A percentile compares a stretch with the other conserved stretches of the same genome.
Evolutionary conservation across 306 rosid genomes (phyloP).

Genomic region (barrel medic (Medicago truncatula)): DNA sequence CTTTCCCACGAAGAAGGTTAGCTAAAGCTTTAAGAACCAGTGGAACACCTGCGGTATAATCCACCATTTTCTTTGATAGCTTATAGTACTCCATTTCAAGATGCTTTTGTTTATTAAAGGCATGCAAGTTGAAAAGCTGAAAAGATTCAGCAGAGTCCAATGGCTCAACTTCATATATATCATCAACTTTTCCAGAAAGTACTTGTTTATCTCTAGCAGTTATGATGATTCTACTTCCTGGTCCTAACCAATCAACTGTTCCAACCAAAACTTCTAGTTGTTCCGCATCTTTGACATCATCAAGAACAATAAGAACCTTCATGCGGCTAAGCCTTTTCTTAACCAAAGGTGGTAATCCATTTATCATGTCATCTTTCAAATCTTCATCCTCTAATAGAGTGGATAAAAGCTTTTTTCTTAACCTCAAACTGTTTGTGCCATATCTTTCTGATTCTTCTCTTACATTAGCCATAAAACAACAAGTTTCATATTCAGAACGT

Average conservation of each 20-base stretch:
- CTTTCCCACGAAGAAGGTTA: slow-evolving; percentile 32
- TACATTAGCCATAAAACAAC: slow-evolving; percentile 19
- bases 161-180: background rate
- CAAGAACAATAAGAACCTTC: background rate
- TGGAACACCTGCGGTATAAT: slow-evolving; percentile 37
- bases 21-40: slow-evolving; percentile 34
- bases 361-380: background rate
- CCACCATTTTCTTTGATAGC: background rate
- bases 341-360: background rate
- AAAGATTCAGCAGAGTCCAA: background rate
- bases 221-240: background rate
- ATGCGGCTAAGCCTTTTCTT: background rate
- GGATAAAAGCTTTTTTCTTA: slow-evolving; percentile 19
- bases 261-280: slow-evolving; percentile 18
- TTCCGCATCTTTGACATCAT: background rate
- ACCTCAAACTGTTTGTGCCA: background rate
- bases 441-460: slow-evolving; percentile 12
- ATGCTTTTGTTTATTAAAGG: slow-evolving; percentile 8
- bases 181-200: background rate
- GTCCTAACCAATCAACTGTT: slow-evolving; percentile 5
- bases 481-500: slow-evolving; percentile 6
- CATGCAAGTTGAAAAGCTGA: slow-evolving; percentile 25
- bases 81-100: background rate
- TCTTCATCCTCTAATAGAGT: slow-evolving; percentile 2
- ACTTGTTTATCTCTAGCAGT: background rate